Evolutionary conservation across 2,329 filamentous ascomycete genomes (phyloP).

Genomic region (Neocatenulostroma microsporum): DNA sequence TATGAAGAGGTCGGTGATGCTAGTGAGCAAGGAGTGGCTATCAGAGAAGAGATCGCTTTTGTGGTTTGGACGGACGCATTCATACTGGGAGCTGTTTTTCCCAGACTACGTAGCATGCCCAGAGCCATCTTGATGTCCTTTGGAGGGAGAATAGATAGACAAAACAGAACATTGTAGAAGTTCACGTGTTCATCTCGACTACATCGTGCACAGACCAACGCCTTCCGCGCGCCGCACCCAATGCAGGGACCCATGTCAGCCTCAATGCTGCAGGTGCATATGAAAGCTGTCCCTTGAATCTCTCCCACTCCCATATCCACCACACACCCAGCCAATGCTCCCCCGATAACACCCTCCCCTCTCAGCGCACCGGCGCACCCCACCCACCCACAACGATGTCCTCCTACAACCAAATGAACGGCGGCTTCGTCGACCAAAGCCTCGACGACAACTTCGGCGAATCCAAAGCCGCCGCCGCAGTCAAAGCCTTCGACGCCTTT

Average conservation of each 20-base stretch:
- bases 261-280: background rate
- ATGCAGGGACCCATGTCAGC: background rate
- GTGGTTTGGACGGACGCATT: no score
- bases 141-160: no score
- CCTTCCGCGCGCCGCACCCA: no score
- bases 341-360: slow-evolving; percentile 3
- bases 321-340: background rate
- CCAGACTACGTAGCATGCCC: no score
- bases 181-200: no score
- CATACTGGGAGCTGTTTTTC: no score
- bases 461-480: slow-evolving; percentile 49
- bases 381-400: background rate
- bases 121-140: no score
- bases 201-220: no score
- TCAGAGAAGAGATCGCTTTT: no score
- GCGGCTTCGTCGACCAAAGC: slow-evolving; percentile 60
- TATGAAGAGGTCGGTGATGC: no score
- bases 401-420: slow-evolving; percentile 74
- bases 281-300: slow-evolving; percentile 3
- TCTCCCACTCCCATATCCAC: background rate
- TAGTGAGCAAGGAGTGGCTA: no score
- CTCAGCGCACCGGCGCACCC: slow-evolving; percentile 1
- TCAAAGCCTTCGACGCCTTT: slow-evolving; percentile 94
- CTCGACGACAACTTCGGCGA: slow-evolving; percentile 75
- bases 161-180: no score